These are phyloP conservation scores for Euphrasia confusa DNA, from an alignment of 257 asterid genomes.

Conservation along the genomic window DNA sequence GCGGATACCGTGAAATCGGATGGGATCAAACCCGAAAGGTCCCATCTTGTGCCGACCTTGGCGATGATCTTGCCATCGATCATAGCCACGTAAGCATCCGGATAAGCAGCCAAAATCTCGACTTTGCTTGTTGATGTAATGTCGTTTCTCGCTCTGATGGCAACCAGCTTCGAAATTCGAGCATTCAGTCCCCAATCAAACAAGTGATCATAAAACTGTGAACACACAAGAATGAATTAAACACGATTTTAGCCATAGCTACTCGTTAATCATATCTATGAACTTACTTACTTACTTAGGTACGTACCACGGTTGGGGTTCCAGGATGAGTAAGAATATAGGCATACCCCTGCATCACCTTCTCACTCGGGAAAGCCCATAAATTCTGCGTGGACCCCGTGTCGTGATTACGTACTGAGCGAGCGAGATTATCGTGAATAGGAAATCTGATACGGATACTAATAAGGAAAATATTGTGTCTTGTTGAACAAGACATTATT, in stretches of 20 bases:
- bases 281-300: too few relatives aligned
- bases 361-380: slow-evolving; percentile 81
- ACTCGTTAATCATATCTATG: too few relatives aligned
- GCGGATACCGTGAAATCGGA: slow-evolving; percentile 40
- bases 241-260: not conserved
- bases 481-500: too few relatives aligned
- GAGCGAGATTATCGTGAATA: too few relatives aligned
- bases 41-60: slow-evolving; percentile 60
- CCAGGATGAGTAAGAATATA: slow-evolving; percentile 93
- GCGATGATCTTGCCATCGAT: slow-evolving; percentile 52
- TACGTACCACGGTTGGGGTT: slow-evolving; percentile 45
- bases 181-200: slow-evolving; percentile 71
- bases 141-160: slow-evolving; percentile 50
- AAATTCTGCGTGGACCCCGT: slow-evolving; percentile 62
- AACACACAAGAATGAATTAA: slow-evolving; percentile 8
- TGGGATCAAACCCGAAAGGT: slow-evolving; percentile 61
- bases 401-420: too few relatives aligned
- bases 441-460: too few relatives aligned
- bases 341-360: slow-evolving; percentile 72
- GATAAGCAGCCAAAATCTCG: slow-evolving; percentile 66
- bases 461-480: too few relatives aligned
- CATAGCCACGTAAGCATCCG: slow-evolving; percentile 64
- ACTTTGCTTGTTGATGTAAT: slow-evolving; percentile 50
- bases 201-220: slow-evolving; percentile 82
- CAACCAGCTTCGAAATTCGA: slow-evolving; percentile 42